Evolutionary conservation across 306 rosid species (phyloP).

Genomic region (Vachellia collinsii): DNA sequence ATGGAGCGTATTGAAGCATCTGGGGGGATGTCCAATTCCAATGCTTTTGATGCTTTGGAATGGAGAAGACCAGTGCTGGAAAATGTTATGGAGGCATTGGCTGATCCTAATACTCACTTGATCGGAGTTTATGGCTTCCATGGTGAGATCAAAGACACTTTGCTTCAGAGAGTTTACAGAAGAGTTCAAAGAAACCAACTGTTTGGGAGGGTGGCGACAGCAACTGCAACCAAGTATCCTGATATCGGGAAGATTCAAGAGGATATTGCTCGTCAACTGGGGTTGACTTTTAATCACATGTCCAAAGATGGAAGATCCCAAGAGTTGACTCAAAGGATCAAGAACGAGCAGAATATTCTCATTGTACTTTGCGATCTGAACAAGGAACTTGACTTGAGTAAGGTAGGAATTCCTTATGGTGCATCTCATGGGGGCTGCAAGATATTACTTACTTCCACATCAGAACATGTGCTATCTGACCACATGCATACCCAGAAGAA

Average conservation of each 20-base stretch:
- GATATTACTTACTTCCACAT: background rate
- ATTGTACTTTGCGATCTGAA: background rate
- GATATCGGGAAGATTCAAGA: background rate
- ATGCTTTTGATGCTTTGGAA: background rate
- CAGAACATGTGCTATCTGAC: background rate
- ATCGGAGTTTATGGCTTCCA: background rate
- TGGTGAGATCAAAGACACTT: background rate
- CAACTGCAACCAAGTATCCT: background rate
- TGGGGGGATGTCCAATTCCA: too few species aligned
- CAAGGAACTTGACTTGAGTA: background rate
- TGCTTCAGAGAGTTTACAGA: background rate
- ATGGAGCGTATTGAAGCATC: too few species aligned
- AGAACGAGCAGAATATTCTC: background rate
- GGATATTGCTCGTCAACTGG: background rate
- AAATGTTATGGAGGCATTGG: background rate
- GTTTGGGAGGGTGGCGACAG: background rate
- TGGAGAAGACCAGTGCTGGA: background rate
- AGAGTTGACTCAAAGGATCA: background rate
- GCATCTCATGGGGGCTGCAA: background rate
- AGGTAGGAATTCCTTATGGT: background rate
- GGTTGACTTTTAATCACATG: background rate
- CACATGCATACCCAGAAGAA: background rate
- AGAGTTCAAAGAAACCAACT: background rate
- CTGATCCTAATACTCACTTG: background rate
- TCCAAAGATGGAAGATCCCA: too few species aligned